Evolutionary conservation across 768 basidiomycete genomes (phyloP).

Genomic region (Lyophyllum semitale): DNA sequence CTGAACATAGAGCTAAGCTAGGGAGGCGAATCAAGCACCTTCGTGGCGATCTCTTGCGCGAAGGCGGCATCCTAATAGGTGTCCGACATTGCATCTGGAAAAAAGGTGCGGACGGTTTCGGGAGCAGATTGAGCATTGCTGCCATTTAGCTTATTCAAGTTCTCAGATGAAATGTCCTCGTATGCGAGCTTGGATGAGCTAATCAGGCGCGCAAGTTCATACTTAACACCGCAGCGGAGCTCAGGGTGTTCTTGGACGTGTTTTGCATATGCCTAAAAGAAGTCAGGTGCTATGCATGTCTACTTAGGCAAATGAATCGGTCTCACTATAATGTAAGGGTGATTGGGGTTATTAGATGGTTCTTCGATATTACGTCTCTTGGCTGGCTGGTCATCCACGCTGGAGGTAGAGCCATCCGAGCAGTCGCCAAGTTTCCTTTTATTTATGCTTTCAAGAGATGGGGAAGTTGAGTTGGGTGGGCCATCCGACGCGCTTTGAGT

Average conservation of each 20-base stretch:
- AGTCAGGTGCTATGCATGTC: background rate
- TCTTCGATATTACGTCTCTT: slow-evolving; percentile 8
- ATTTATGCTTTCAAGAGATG: slow-evolving; percentile 23
- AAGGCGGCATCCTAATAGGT: slow-evolving; percentile 25
- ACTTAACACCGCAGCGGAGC: slow-evolving; percentile 45
- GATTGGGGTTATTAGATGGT: background rate
- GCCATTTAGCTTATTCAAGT: slow-evolving; percentile 28
- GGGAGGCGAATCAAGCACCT: slow-evolving; percentile 19
- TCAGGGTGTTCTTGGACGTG: slow-evolving; percentile 12
- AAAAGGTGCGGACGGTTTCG: slow-evolving; percentile 17
- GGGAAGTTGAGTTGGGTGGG: slow-evolving; percentile 19
- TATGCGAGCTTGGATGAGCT: slow-evolving; percentile 24
- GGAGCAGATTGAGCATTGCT: slow-evolving; percentile 34
- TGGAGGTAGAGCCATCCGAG: slow-evolving; percentile 6
- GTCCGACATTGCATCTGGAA: background rate
- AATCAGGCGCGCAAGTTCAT: slow-evolving; percentile 50
- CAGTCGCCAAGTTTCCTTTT: slow-evolving; percentile 30
- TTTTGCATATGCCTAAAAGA: slow-evolving; percentile 16
- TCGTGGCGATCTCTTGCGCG: slow-evolving; percentile 36
- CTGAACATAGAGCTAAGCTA: background rate
- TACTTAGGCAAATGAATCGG: background rate
- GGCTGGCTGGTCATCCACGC: background rate
- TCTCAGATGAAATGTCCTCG: slow-evolving; percentile 26
- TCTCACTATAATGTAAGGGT: slow-evolving; percentile 22
- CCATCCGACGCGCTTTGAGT: slow-evolving; percentile 8